A percentile compares a stretch with the other conserved stretches of the same genome.
Conservation (phyloP, 768 basidiomycete genomes). For the Phylloporus sp. region DNA sequence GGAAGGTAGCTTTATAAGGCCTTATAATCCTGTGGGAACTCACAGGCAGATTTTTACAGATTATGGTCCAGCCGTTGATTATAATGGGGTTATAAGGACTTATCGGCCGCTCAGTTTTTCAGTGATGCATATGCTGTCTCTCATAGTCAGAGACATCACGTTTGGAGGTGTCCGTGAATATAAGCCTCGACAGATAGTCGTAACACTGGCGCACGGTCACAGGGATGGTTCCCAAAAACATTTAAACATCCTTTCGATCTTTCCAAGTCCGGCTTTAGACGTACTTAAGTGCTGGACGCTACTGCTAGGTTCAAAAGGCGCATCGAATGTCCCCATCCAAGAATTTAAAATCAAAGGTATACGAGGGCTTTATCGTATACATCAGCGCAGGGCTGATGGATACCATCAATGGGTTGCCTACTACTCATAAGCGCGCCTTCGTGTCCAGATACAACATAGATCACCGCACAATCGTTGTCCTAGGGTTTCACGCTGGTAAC, state of each 20-base stretch:
- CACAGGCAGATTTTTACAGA: too few species aligned
- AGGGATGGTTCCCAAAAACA: conserved; percentile 82
- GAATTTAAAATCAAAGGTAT: conserved; percentile 82
- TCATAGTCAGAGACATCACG: conserved; percentile 45
- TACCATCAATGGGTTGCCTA: too few species aligned
- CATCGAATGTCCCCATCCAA: conserved; percentile 75
- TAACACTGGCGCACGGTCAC: conserved; percentile 50
- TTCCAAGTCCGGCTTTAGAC: conserved; percentile 88
- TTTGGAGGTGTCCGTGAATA: conserved; percentile 44
- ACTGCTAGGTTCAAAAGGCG: conserved; percentile 76
- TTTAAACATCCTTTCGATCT: conserved; percentile 95
- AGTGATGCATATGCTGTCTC: too few species aligned
- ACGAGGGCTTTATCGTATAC: conserved; percentile 80
- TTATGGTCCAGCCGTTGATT: too few species aligned
- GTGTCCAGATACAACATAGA: conserved; percentile 64
- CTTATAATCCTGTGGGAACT: too few species aligned
- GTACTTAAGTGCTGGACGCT: conserved; percentile 78
- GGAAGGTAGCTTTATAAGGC: too few species aligned
- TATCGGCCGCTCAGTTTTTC: too few species aligned
- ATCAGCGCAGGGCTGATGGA: too few species aligned
- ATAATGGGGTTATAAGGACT: too few species aligned
- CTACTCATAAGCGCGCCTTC: too few species aligned
- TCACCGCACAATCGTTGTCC: conserved; percentile 32
- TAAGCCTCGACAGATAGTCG: neutral
- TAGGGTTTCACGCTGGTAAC: conserved; percentile 60